Evolutionary conservation across 495 filamentous ascomycete species (phyloP), one percentile per base, ranked within the genome.

Genomic region (Talaromyces wortmannii): DNA sequence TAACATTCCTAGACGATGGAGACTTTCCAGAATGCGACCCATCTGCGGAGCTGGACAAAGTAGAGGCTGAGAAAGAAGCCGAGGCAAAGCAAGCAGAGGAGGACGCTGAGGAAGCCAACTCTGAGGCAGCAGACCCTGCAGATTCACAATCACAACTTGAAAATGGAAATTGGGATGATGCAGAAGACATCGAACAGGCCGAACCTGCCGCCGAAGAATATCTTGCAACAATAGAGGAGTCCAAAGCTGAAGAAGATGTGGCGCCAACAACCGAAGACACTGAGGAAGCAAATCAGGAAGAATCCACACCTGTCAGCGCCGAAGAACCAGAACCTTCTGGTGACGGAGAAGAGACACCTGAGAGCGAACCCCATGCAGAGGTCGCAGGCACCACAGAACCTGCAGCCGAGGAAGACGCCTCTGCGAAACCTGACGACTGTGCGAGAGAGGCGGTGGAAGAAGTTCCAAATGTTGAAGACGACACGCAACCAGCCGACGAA

Each of bases 51-150:
- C 55, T 50, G 23, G 66, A 69, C 36, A 58, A 61, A 32, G 62
- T 69, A 63, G 64, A 68, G 42, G 65, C 66, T 18, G 67, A 68
- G 50, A 67, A 68, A 43, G 63, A 57, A 56, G 59, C 53, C 12
- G 59, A 57, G 12, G 57, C 57, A 15, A 52, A 31, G 31, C 61
- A 59, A 50, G 61, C 56, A n/a, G 61, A 45, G 17, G 58, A 62
- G 36, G 58, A 62, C 15, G 62, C 60, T n/a, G 49, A 50, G 45
- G 15, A 42, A 31, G 31, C 45, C 33, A 23, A 36, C n/a, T 42
- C 32, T 36, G 53, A 23, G 15, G 45, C 30, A 15, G 45, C 15
- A 53, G 51, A 43, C 11, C n/a, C 45, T 17, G 52, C 16, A 40
- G 36, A 40, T 40, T 13, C 8, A 40, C 33, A 36, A 12, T 36